Evolutionary conservation across 108 stramenopile genomes (phyloP).

Genomic region (Nitzschia palea): DNA sequence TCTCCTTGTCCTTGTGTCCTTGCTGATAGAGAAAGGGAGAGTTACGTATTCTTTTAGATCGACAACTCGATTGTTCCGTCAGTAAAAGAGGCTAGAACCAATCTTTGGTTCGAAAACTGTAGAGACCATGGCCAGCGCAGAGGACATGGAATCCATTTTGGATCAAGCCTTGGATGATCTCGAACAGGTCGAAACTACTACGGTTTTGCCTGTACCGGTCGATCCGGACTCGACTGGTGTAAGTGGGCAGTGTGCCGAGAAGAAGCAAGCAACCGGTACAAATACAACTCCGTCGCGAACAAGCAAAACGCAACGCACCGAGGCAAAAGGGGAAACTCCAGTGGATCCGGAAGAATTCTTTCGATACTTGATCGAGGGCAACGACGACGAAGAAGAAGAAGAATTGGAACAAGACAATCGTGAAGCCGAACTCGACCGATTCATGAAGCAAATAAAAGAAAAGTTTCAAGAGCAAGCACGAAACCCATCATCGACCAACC

Average conservation of each 20-base stretch:
- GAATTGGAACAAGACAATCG: constrained; percentile 8
- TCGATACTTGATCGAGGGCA: background rate
- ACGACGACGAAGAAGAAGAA: constrained; percentile 21
- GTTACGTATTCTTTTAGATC: too few species aligned
- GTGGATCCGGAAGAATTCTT: constrained; percentile 4
- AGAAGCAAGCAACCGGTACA: background rate
- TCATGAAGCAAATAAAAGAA: constrained; percentile 25
- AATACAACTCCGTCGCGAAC: background rate
- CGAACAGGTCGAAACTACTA: constrained; percentile 27
- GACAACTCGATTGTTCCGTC: too few species aligned
- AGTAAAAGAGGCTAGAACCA: too few species aligned
- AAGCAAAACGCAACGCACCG: background rate
- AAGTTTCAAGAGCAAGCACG: constrained; percentile 2
- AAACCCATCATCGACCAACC: constrained; percentile 2
- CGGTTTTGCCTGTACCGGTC: background rate
- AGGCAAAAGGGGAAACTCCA: background rate
- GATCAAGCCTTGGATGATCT: constrained; percentile 55
- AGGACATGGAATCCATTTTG: constrained; percentile 43
- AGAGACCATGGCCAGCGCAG: too few species aligned
- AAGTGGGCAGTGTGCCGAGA: too few species aligned
- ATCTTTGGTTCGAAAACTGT: too few species aligned
- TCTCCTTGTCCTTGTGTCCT: too few species aligned
- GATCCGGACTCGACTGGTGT: background rate
- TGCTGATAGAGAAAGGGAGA: too few species aligned
- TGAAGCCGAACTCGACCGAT: background rate